Conservation (phyloP, 179 eudicot species). For the Silene vulgaris region DNA sequence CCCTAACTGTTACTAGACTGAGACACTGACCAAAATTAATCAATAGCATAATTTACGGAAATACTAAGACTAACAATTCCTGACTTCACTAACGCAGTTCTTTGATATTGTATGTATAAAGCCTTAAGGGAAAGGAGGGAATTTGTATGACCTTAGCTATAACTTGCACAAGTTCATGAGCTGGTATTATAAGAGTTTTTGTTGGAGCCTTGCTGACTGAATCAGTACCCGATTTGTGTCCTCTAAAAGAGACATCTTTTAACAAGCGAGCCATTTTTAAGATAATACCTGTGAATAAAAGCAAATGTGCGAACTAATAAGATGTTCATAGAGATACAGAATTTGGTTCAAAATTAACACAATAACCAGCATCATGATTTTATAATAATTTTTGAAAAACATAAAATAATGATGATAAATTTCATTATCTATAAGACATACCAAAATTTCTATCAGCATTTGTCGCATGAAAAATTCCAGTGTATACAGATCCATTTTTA, state of each 20-base stretch:
- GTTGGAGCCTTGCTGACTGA: constrained; percentile 52
- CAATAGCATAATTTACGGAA: constrained; percentile 6
- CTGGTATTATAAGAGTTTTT: constrained; percentile 63
- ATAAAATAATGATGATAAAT: background rate
- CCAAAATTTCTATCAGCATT: constrained; percentile 73
- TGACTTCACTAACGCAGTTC: background rate
- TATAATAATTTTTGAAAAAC: background rate
- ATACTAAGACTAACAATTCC: background rate
- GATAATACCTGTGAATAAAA: constrained; percentile 55
- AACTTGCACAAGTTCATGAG: constrained; percentile 82
- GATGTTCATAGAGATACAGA: background rate
- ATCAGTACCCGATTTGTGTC: constrained; percentile 45
- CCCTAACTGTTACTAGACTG: background rate
- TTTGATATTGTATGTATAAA: background rate
- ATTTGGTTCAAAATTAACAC: constrained; percentile 9
- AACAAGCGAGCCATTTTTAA: constrained; percentile 77
- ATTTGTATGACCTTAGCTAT: constrained; percentile 62
- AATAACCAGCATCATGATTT: background rate
- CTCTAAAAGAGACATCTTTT: constrained; percentile 51
- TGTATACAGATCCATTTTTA: constrained; percentile 67
- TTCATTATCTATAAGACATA: constrained; percentile 31
- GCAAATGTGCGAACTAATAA: constrained; percentile 14
- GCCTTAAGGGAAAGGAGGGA: constrained; percentile 13
- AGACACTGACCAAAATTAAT: background rate
- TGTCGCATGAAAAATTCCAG: constrained; percentile 82